phyloP scores from a whole-genome alignment of 192 early-diverging fungal species.

The Podila horticola region DNA sequence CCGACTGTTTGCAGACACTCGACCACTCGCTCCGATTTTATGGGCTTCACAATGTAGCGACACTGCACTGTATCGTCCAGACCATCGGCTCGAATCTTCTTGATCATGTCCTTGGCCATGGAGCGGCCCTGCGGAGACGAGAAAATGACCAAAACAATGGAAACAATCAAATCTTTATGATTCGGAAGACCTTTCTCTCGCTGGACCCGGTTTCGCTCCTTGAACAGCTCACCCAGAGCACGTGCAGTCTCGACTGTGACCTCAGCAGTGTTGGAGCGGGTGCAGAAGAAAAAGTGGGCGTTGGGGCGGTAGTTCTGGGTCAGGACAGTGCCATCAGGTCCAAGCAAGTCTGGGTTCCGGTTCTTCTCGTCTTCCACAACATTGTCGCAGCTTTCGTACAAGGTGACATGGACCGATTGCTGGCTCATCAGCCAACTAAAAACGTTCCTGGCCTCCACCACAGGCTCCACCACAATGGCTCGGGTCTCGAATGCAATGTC shows the following conservation, averaged over 20 bases:
- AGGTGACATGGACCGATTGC: constrained; percentile 29
- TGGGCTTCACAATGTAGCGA: constrained; percentile 46
- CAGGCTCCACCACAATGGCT: constrained; percentile 12
- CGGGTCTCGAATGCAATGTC: constrained; percentile 25
- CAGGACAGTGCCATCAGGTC: constrained; percentile 16
- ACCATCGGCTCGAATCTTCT: constrained; percentile 31
- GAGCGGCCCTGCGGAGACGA: constrained; percentile 47
- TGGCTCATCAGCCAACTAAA: constrained; percentile 25
- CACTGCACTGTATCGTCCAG: constrained; percentile 32
- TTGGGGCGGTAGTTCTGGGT: constrained; percentile 26
- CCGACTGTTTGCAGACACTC: constrained; percentile 40
- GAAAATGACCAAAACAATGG: constrained; percentile 44
- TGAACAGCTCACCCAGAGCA: constrained; percentile 24
- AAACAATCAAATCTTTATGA: constrained; percentile 31
- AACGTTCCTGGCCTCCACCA: constrained; percentile 18
- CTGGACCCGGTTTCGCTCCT: constrained; percentile 10
- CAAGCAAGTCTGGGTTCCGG: constrained; percentile 8
- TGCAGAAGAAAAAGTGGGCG: constrained; percentile 48
- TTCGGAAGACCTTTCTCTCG: constrained; percentile 3
- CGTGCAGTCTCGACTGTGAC: constrained; percentile 25
- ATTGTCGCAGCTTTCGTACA: constrained; percentile 26
- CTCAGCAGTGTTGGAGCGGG: constrained; percentile 18
- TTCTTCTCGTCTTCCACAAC: constrained; percentile 28
- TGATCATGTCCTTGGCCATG: constrained; percentile 43
- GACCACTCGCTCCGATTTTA: constrained; percentile 41